Conservation (phyloP, 2,329 filamentous ascomycete species). For the Pestalotiopsis sp. region DNA sequence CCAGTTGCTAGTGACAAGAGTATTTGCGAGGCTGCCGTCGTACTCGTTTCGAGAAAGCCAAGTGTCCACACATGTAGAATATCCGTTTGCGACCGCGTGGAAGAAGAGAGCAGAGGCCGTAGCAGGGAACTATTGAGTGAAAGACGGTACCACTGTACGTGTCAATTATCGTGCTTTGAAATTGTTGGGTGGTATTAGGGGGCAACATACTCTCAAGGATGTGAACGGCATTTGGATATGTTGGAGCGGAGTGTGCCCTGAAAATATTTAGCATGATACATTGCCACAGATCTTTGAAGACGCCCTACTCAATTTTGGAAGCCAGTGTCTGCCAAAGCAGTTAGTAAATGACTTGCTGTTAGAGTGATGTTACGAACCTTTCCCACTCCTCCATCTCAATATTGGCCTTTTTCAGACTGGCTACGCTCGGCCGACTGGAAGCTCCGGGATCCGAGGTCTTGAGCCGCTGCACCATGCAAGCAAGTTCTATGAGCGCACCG, state of each 20-base stretch:
- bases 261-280: neutral
- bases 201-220: constrained; percentile 10
- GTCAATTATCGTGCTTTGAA: neutral
- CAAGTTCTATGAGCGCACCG: constrained; percentile 2
- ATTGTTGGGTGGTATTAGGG: neutral
- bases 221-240: constrained; percentile 6
- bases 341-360: neutral
- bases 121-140: constrained; percentile 4
- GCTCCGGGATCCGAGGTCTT: neutral
- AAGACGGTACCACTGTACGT: constrained; percentile 9
- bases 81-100: constrained; percentile 1
- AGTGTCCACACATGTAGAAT: constrained; percentile 4
- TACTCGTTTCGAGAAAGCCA: constrained; percentile 3
- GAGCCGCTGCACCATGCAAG: constrained; percentile 4
- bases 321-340: neutral
- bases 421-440: neutral
- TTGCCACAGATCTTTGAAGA: neutral
- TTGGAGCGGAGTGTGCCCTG: neutral
- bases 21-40: constrained; percentile 8
- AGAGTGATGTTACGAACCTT: neutral
- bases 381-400: constrained; percentile 10
- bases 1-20: neutral
- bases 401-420: constrained; percentile 8
- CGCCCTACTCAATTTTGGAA: neutral
- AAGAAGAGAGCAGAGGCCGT: constrained; percentile 5